Conservation (phyloP, 139 green algal genomes). For the Astrephomene gubernaculifera region DNA sequence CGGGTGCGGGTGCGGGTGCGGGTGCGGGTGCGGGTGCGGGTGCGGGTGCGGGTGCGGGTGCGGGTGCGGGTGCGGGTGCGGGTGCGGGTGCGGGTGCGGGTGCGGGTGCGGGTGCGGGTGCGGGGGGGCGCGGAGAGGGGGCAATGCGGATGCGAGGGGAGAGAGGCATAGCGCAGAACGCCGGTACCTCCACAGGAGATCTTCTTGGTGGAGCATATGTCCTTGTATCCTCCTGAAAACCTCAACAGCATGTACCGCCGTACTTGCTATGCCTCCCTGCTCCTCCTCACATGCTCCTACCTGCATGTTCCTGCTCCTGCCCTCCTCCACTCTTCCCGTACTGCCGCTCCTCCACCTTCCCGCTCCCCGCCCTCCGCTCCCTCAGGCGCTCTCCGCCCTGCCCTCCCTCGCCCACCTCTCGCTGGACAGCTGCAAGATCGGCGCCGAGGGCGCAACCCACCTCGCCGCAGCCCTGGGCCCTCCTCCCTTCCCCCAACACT, state of each 20-base stretch:
- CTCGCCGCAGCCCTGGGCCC: slow-evolving; percentile 43
- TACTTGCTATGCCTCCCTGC: neutral
- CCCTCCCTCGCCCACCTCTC: neutral
- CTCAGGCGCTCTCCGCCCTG: slow-evolving; percentile 5
- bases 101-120: too few species aligned
- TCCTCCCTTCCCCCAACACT: neutral
- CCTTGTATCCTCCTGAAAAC: too few species aligned
- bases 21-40: too few species aligned
- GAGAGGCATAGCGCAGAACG: too few species aligned
- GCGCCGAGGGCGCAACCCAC: slow-evolving; percentile 49
- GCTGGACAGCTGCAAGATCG: slow-evolving; percentile 58
- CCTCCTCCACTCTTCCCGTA: neutral
- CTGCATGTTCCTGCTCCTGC: neutral
- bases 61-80: too few species aligned
- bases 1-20: too few species aligned
- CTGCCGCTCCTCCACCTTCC: neutral
- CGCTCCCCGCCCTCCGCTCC: neutral
- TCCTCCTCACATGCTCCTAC: neutral
- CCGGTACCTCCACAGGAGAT: too few species aligned
- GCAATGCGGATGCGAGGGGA: too few species aligned
- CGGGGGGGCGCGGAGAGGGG: too few species aligned
- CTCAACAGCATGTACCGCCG: neutral
- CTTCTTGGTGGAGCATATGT: too few species aligned
- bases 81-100: too few species aligned
- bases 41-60: too few species aligned